Evolutionary conservation across 148 eudicot species (phyloP).

Genomic region (Gaultheria prostrata): DNA sequence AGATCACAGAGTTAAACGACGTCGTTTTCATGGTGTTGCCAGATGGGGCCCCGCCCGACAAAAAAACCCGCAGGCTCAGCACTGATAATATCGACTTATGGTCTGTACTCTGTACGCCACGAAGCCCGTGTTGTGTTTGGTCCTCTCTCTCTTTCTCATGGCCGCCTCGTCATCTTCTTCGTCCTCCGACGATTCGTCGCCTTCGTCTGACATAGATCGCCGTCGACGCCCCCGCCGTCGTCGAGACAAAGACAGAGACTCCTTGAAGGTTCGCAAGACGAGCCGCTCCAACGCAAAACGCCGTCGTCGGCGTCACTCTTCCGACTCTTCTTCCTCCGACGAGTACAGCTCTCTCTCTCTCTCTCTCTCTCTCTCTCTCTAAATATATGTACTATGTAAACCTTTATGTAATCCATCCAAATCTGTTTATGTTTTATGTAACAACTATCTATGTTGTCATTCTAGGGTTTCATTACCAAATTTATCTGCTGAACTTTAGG

Average conservation of each 20-base stretch:
- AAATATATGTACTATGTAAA: too few species aligned
- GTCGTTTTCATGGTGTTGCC: too few species aligned
- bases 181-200: slow-evolving; percentile 20
- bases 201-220: slow-evolving; percentile 24
- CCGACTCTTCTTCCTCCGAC: slow-evolving; percentile 37
- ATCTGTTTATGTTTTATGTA: background rate
- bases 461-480: slow-evolving; percentile 1
- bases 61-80: background rate
- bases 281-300: slow-evolving; percentile 39
- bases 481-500: background rate
- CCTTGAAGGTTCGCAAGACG: slow-evolving; percentile 30
- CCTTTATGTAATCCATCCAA: background rate
- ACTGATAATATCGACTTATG: background rate
- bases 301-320: slow-evolving; percentile 36
- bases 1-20: too few species aligned
- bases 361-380: background rate
- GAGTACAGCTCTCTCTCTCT: slow-evolving; percentile 28
- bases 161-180: slow-evolving; percentile 36
- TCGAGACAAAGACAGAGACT: slow-evolving; percentile 23
- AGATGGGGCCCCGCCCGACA: background rate
- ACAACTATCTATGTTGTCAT: background rate
- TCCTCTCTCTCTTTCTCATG: slow-evolving; percentile 20
- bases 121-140: background rate
- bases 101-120: background rate
- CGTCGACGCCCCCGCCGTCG: slow-evolving; percentile 28